Base-by-base conservation (phyloP, 495 filamentous ascomycete genomes). In the Aspergillus haitiensis region DNA sequence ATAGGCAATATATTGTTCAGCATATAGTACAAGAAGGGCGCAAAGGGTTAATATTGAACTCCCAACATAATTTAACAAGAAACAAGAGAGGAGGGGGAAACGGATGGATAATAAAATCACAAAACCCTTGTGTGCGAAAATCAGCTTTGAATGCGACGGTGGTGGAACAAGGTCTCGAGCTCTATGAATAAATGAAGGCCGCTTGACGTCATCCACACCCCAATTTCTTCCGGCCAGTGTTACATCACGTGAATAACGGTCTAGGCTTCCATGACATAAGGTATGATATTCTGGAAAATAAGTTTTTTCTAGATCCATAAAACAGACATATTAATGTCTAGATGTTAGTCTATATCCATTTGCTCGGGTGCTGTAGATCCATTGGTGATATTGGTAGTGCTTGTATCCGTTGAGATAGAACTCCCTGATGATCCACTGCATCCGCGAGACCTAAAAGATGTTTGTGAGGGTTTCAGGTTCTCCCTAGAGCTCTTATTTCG, bases 271-370 rank as follows among this genome's bases (percentile, higher is more conserved):
- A 27, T 27, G 21, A 27, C 21, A 27, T 27, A n/a, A n/a, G n/a
- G n/a, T n/a, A 27, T 27, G 21, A 27, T 27, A 27, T 27, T 27
- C 1, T 27, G 21, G 21, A 1, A 1, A 27, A 27, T 27, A 27
- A 27, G 21, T 27, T 27, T 27, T 27, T 27, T 27, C 21, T 67
- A 2, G 88, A n/a, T 40, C 37, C 37, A 40, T 40, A 40, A 7
- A 27, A 27, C 3, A 27, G 37, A 40, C 10, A 11, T 7, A n/a
- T 40, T n/a, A 11, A 8, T 16, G 10, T 21, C 27, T 47, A 15
- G 16, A 47, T 10, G 16, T 59, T 48, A 65, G 56, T 68, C 63
- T 39, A 62, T 57, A 44, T 68, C 66, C 66, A 68, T 68, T 15
- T 35, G 52, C n/a, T 64, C 64, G 15, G 56, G 18, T 12, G 35